These are phyloP conservation scores for Phlyctochytrium arcticum DNA, from an alignment of 192 early-diverging fungal species.

Conservation along the genomic window DNA sequence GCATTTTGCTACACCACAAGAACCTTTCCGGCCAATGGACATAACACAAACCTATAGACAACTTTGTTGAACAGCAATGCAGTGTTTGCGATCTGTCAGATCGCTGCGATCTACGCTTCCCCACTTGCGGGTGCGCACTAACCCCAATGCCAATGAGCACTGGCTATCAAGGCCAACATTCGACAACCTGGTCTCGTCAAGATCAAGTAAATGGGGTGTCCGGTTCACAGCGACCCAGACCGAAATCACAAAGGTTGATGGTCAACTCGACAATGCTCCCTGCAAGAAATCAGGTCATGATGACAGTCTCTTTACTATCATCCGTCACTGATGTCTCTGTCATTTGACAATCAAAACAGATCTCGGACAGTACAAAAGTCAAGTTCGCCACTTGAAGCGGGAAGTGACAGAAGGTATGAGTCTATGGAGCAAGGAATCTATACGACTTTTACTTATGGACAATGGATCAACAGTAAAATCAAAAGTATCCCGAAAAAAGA, in stretches of 20 bases:
- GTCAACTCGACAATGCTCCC: background rate
- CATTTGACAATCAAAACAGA: background rate
- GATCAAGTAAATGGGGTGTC: too few relatives aligned
- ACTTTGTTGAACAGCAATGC: too few relatives aligned
- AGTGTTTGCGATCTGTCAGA: too few relatives aligned
- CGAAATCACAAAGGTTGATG: background rate
- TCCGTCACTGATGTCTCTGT: background rate
- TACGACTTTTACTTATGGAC: background rate
- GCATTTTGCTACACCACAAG: too few relatives aligned
- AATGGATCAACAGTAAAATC: background rate
- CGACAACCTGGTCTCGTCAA: too few relatives aligned
- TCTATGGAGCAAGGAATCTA: background rate
- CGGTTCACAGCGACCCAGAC: too few relatives aligned
- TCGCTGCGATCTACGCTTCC: too few relatives aligned
- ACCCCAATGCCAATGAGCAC: too few relatives aligned
- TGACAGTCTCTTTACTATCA: background rate
- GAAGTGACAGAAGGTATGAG: slow-evolving; percentile 32
- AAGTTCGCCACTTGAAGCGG: slow-evolving; percentile 22
- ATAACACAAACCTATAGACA: too few relatives aligned
- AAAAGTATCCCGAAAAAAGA: slow-evolving; percentile 25
- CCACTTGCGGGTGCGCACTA: too few relatives aligned
- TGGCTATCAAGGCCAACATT: too few relatives aligned
- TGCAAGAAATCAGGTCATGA: background rate
- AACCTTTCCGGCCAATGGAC: too few relatives aligned
- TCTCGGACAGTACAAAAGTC: slow-evolving; percentile 26